These are phyloP conservation scores for Fraxinus angustifolia DNA, from an alignment of 305 asterid species.

Conservation along the genomic window DNA sequence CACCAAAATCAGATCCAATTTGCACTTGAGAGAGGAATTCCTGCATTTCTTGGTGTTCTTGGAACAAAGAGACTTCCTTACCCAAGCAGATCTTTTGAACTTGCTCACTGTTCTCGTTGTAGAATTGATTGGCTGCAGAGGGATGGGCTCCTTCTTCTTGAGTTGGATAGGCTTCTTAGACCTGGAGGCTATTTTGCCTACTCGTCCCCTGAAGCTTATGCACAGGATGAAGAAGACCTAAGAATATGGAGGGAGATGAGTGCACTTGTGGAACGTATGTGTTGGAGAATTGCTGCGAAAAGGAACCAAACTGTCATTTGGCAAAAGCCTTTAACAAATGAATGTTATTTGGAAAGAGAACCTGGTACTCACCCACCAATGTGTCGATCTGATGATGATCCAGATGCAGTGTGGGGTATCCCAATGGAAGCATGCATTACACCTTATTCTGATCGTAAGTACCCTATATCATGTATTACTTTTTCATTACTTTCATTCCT, in stretches of 20 bases:
- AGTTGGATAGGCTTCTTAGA: conserved; percentile 83
- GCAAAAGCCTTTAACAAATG: too few relatives aligned
- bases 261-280: too few relatives aligned
- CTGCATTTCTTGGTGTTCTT: conserved; percentile 89
- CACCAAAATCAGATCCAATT: conserved; percentile 96
- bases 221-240: too few relatives aligned
- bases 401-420: conserved; percentile 83
- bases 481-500: neutral
- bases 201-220: conserved; percentile 82
- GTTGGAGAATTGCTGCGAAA: too few relatives aligned
- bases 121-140: conserved; percentile 92
- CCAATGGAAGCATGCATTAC: conserved; percentile 82
- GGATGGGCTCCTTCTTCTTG: conserved; percentile 89
- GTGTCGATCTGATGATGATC: conserved; percentile 82
- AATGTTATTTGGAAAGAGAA: conserved; percentile 42
- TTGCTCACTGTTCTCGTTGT: conserved; percentile 87
- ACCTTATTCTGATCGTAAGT: conserved; percentile 86
- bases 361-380: conserved; percentile 84
- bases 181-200: conserved; percentile 94
- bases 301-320: too few relatives aligned
- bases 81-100: conserved; percentile 89
- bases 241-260: too few relatives aligned
- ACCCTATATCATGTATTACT: conserved; percentile 11
- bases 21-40: conserved; percentile 90
- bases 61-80: conserved; percentile 93